A percentile compares a stretch with the other conserved stretches of the same genome.
phyloP scores from a whole-genome alignment of 305 asterid species.

The Andrographis paniculata region DNA sequence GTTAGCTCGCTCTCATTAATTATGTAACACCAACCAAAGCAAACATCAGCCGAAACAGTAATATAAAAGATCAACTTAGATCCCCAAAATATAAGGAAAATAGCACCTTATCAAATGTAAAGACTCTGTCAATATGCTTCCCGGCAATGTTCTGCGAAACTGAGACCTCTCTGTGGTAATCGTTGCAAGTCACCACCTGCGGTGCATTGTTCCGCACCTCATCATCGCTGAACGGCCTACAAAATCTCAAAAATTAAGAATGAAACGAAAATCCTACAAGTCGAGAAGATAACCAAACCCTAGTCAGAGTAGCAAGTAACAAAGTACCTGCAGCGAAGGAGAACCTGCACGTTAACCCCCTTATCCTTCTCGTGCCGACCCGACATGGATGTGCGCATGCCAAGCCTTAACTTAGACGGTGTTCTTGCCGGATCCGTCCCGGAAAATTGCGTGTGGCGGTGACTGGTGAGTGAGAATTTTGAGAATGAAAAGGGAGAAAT shows the following conservation, averaged over 20 bases:
- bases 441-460: not conserved
- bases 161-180: conserved; percentile 69
- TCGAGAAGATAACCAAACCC: not conserved
- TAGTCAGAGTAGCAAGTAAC: not conserved
- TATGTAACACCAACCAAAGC: no score
- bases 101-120: conserved; percentile 81
- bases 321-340: conserved; percentile 11
- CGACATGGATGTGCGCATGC: not conserved
- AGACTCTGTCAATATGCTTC: conserved; percentile 81
- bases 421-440: not conserved
- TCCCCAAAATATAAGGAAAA: not conserved
- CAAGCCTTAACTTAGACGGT: not conserved
- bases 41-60: no score
- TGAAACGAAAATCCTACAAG: not conserved
- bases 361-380: conserved; percentile 12
- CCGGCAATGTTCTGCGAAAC: conserved; percentile 91
- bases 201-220: conserved; percentile 92
- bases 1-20: no score
- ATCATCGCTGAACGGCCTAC: conserved; percentile 85
- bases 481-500: not conserved
- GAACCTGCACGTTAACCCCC: conserved; percentile 13
- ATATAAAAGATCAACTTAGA: not conserved
- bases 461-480: not conserved
- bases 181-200: conserved; percentile 87
- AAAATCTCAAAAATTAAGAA: conserved; percentile 1